phyloP scores from a whole-genome alignment of 331 rosid genomes.

The Arachis monticola region DNA sequence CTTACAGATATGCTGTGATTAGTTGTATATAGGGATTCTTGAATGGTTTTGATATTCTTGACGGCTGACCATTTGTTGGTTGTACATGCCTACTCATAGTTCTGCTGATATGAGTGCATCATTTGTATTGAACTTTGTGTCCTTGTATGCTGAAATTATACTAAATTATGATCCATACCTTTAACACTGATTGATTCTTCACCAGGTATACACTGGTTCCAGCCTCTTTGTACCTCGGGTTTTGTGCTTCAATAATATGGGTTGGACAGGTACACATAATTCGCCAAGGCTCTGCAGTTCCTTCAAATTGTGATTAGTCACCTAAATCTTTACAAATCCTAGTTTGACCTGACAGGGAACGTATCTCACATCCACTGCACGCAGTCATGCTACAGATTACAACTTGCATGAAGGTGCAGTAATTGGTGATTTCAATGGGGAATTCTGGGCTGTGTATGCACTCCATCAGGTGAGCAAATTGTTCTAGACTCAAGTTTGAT shows the following conservation, averaged over 20 bases:
- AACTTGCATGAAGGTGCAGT: conserved; percentile 76
- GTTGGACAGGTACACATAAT: conserved; percentile 77
- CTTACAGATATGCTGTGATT: not conserved
- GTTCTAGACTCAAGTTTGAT: conserved; percentile 1
- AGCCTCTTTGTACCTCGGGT: conserved; percentile 88
- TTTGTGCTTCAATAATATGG: conserved; percentile 95
- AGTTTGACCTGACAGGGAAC: conserved; percentile 71
- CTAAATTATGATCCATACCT: conserved; percentile 11
- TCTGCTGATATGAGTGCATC: conserved; percentile 17
- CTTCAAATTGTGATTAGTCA: conserved; percentile 30
- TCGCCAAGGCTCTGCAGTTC: conserved; percentile 40
- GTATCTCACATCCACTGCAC: conserved; percentile 83
- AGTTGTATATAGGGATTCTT: conserved; percentile 24
- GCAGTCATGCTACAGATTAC: conserved; percentile 66
- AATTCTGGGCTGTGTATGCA: conserved; percentile 84
- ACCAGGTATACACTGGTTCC: conserved; percentile 91
- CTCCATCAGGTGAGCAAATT: conserved; percentile 69
- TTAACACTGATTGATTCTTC: conserved; percentile 26
- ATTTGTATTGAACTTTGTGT: conserved; percentile 26
- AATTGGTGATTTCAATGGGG: conserved; percentile 91
- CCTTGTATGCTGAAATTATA: conserved; percentile 4
- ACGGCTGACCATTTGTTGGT: conserved; percentile 13
- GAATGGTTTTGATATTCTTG: not conserved
- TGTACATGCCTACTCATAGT: conserved; percentile 2
- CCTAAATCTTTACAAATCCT: conserved; percentile 34